A percentile compares a stretch with the other conserved stretches of the same genome.
Evolutionary conservation across 768 basidiomycete genomes (phyloP).

Genomic region (Lactarius quietus): DNA sequence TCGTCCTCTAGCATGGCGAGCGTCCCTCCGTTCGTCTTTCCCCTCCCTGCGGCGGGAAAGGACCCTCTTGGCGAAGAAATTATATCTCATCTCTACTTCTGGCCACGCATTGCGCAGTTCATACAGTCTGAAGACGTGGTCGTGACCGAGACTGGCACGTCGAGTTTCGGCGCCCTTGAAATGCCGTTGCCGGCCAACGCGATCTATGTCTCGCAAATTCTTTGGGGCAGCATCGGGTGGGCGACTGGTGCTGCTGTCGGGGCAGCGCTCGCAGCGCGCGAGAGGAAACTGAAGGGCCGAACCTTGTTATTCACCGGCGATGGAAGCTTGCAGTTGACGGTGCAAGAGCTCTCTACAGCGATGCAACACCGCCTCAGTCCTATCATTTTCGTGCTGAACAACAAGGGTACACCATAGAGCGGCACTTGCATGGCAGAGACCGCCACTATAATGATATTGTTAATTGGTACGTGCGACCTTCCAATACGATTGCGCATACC

Average conservation of each 20-base stretch:
- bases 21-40: slow-evolving; percentile 40
- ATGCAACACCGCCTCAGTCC: slow-evolving; percentile 67
- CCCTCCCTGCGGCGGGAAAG: slow-evolving; percentile 47
- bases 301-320: slow-evolving; percentile 86
- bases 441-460: slow-evolving; percentile 85
- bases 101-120: slow-evolving; percentile 74
- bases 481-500: background rate
- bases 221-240: slow-evolving; percentile 95
- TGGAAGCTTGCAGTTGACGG: slow-evolving; percentile 76
- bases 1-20: slow-evolving; percentile 39
- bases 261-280: slow-evolving; percentile 74
- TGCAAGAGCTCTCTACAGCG: slow-evolving; percentile 86
- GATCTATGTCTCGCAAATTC: slow-evolving; percentile 66
- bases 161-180: slow-evolving; percentile 82
- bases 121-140: slow-evolving; percentile 73
- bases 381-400: slow-evolving; percentile 81
- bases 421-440: slow-evolving; percentile 62
- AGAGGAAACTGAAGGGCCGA: slow-evolving; percentile 50
- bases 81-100: slow-evolving; percentile 80
- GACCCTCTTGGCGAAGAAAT: slow-evolving; percentile 33
- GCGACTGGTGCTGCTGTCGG: slow-evolving; percentile 76
- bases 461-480: slow-evolving; percentile 47
- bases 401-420: slow-evolving; percentile 87
- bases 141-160: slow-evolving; percentile 85
- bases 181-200: slow-evolving; percentile 71